Percentiles rank a stretch among this genome's conserved stretches.
Conservation (phyloP, 345 rosid species). For the Dipteronia dyeriana region DNA sequence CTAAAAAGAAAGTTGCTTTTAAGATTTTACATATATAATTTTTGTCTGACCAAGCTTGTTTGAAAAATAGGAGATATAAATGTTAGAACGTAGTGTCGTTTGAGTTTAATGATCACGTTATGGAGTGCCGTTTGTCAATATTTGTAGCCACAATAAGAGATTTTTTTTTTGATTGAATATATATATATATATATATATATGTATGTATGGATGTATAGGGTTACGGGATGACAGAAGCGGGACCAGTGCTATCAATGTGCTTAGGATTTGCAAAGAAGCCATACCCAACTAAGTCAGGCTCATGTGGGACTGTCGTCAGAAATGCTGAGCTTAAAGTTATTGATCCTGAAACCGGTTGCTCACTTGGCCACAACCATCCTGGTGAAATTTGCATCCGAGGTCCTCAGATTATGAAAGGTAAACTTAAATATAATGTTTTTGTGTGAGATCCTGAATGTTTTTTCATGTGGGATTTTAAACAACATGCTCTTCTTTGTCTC, state of each 20-base stretch:
- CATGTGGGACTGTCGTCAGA: conserved; percentile 91
- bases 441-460: no score
- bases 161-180: background rate
- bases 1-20: no score
- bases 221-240: conserved; percentile 99
- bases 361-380: conserved; percentile 68
- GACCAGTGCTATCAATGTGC: conserved; percentile 92
- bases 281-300: conserved; percentile 77
- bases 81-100: no score
- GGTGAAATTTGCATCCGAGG: conserved; percentile 98
- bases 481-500: no score
- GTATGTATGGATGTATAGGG: conserved; percentile 37
- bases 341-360: conserved; percentile 71
- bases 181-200: conserved; percentile 9
- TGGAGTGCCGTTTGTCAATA: no score
- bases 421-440: no score
- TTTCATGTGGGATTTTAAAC: no score
- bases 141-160: no score
- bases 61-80: no score
- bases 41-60: no score
- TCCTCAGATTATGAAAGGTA: conserved; percentile 84
- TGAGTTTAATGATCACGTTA: no score
- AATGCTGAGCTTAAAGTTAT: conserved; percentile 89
- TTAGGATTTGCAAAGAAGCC: conserved; percentile 87
- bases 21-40: no score